Conservation (phyloP, 257 asterid genomes). For the Solanum virginianum region DNA sequence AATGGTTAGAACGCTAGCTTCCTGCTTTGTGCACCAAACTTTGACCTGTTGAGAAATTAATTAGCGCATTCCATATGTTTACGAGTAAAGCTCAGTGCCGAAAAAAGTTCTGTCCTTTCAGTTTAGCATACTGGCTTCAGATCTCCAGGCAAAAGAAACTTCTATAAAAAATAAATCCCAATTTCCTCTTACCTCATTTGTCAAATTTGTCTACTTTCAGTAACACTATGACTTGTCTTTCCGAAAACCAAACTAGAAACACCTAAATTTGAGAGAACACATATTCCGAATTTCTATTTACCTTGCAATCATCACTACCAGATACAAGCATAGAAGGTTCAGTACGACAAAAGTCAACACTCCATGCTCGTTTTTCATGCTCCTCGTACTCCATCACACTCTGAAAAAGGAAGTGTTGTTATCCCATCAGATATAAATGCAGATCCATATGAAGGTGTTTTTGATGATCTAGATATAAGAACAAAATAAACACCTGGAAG, state of each 20-base stretch:
- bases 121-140: not conserved
- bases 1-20: conserved; percentile 66
- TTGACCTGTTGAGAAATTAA: conserved; percentile 45
- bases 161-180: not conserved
- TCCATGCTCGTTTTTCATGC: conserved; percentile 94
- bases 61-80: not conserved
- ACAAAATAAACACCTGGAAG: not conserved
- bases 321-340: conserved; percentile 89
- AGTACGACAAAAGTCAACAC: conserved; percentile 74
- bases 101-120: not conserved
- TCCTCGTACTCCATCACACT: conserved; percentile 93
- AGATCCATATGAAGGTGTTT: not conserved
- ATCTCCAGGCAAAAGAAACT: not conserved
- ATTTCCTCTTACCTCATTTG: not conserved
- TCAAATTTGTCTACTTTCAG: not conserved
- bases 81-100: not conserved
- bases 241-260: not conserved
- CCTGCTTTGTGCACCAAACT: conserved; percentile 82
- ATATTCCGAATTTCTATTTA: not conserved
- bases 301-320: conserved; percentile 96
- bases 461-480: not conserved
- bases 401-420: conserved; percentile 15
- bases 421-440: not conserved
- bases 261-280: not conserved
- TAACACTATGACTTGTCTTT: not conserved